Percentiles rank a stretch among this genome's conserved stretches.
Evolutionary conservation across 176 grass and related monocot species (phyloP).

Genomic region (Rhynchospora tenuis): DNA sequence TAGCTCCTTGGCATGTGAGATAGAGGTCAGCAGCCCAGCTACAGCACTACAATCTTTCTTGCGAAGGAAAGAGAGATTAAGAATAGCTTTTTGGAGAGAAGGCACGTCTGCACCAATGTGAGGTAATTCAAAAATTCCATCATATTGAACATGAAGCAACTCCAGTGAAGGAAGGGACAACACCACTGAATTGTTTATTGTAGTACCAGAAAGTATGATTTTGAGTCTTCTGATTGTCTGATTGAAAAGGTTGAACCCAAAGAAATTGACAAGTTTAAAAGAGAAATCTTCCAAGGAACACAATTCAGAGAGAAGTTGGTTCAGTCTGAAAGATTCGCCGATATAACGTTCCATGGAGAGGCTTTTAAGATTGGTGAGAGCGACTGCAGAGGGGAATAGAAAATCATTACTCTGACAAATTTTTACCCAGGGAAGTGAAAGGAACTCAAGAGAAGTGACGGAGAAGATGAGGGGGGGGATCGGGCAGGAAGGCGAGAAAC

Average conservation of each 20-base stretch:
- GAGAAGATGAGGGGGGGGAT: neutral
- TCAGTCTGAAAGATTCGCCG: neutral
- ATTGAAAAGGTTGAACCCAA: neutral
- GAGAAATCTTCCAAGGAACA: slow-evolving; percentile 4
- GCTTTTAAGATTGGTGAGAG: neutral
- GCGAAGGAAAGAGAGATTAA: neutral
- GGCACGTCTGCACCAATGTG: neutral
- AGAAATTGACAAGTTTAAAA: neutral
- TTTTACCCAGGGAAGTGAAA: neutral
- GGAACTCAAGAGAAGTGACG: neutral
- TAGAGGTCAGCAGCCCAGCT: neutral
- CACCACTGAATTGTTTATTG: neutral
- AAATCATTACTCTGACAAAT: neutral
- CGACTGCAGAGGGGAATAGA: neutral
- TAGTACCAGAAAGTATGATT: neutral
- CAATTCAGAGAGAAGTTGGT: neutral
- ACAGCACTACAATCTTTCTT: neutral
- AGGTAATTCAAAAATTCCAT: neutral
- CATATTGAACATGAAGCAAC: neutral
- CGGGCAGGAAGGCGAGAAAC: neutral
- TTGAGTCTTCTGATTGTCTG: neutral
- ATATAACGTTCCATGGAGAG: neutral
- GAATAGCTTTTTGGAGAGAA: neutral
- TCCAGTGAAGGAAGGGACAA: neutral
- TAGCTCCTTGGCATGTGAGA: neutral